Percentiles rank a stretch among this genome's conserved stretches.
These are phyloP conservation scores for Cladosporium sp. DNA, from an alignment of 2,329 filamentous ascomycete species.

Conservation along the genomic window DNA sequence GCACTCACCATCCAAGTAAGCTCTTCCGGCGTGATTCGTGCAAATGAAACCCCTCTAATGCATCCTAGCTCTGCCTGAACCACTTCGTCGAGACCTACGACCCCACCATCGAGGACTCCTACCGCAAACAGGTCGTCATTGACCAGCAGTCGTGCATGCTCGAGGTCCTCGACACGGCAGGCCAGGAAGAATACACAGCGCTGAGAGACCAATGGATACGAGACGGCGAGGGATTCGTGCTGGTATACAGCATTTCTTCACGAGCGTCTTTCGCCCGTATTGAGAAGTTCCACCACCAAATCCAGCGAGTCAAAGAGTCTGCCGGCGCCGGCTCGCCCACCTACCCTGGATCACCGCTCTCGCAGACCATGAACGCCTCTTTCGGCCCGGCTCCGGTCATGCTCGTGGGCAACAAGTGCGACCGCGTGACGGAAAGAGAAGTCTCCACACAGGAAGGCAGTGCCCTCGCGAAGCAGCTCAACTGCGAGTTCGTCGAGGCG, in stretches of 20 bases:
- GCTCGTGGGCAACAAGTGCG: slow-evolving; percentile 98
- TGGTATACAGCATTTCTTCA: slow-evolving; percentile 98
- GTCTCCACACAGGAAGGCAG: slow-evolving; percentile 95
- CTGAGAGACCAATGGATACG: slow-evolving; percentile 97
- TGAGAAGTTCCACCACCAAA: slow-evolving; percentile 92
- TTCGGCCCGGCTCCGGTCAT: slow-evolving; percentile 81
- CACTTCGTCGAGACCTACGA: slow-evolving; percentile 94
- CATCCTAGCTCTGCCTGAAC: slow-evolving; percentile 77
- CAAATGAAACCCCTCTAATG: neutral
- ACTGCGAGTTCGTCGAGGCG: slow-evolving; percentile 94
- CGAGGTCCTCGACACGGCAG: slow-evolving; percentile 92
- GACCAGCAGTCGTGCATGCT: slow-evolving; percentile 95
- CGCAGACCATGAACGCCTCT: slow-evolving; percentile 47
- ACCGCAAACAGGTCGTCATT: slow-evolving; percentile 71
- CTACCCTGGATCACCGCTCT: slow-evolving; percentile 68
- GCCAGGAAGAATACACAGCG: slow-evolving; percentile 97
- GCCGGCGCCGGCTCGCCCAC: slow-evolving; percentile 64
- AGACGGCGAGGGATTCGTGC: slow-evolving; percentile 92
- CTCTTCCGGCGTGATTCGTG: neutral
- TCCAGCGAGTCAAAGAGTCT: slow-evolving; percentile 94
- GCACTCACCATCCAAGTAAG: slow-evolving; percentile 84
- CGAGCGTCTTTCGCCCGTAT: slow-evolving; percentile 92
- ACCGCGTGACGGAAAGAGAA: slow-evolving; percentile 89
- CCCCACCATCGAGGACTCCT: slow-evolving; percentile 63
- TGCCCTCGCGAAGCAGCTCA: slow-evolving; percentile 81